Conservation (phyloP, 73 alveolate species). For the Uronychia binucleata region DNA sequence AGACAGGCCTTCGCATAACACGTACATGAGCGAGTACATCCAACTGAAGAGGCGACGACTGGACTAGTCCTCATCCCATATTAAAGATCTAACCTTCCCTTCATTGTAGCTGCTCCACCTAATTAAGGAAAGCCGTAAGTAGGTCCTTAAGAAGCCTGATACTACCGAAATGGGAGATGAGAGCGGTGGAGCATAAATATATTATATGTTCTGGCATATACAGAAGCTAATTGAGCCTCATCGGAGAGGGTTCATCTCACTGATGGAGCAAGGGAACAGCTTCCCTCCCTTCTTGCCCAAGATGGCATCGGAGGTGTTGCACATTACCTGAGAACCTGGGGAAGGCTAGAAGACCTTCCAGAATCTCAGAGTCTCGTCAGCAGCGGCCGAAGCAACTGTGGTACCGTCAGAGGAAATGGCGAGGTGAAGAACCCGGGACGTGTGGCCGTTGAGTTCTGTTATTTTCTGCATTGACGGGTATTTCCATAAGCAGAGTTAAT, state of each 20-base stretch:
- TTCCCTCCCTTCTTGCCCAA: background rate
- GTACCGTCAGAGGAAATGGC: conserved; percentile 98
- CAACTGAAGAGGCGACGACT: background rate
- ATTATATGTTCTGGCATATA: too few species aligned
- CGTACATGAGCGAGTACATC: background rate
- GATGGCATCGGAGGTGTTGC: background rate
- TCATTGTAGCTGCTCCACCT: too few species aligned
- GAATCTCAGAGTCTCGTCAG: conserved; percentile 99
- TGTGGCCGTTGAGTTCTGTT: conserved; percentile 97
- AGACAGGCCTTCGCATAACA: background rate
- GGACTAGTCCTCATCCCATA: too few species aligned
- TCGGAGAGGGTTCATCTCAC: background rate
- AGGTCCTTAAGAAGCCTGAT: too few species aligned
- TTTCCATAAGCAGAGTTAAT: conserved; percentile 95
- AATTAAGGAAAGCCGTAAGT: too few species aligned
- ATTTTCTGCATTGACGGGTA: conserved; percentile 92
- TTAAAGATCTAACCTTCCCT: too few species aligned
- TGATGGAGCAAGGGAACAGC: background rate
- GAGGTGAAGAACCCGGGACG: conserved; percentile 85
- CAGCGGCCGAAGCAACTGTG: conserved; percentile 96
- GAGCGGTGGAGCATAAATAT: too few species aligned
- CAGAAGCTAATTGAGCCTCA: background rate
- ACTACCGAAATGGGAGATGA: too few species aligned
- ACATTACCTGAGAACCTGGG: background rate
- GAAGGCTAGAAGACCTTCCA: conserved; percentile 89